Conservation (phyloP, 2,329 filamentous ascomycete species). For the Talaromyces sp. region DNA sequence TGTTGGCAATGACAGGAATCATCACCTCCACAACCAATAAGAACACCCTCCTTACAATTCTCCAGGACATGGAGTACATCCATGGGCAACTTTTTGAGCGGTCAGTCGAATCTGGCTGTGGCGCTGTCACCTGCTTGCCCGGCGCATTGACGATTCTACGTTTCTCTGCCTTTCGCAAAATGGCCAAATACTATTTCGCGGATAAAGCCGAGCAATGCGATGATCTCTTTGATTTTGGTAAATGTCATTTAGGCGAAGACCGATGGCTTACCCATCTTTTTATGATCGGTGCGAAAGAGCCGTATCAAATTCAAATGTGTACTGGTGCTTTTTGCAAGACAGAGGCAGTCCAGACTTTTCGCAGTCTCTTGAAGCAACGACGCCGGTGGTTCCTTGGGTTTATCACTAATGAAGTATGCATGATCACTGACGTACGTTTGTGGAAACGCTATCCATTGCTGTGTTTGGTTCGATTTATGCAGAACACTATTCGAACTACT, state of each 20-base stretch:
- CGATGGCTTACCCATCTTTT: constrained; percentile 97
- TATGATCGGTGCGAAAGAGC: constrained; percentile 93
- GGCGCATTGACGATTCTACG: constrained; percentile 94
- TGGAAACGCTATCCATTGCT: constrained; percentile 91
- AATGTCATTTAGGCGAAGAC: constrained; percentile 93
- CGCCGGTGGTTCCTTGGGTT: constrained; percentile 96
- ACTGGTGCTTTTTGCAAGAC: constrained; percentile 98
- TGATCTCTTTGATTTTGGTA: constrained; percentile 94
- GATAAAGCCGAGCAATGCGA: constrained; percentile 95
- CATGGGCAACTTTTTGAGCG: constrained; percentile 96
- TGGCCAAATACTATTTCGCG: constrained; percentile 98
- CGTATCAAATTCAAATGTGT: constrained; percentile 97
- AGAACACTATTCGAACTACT: constrained; percentile 94
- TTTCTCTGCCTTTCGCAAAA: constrained; percentile 92
- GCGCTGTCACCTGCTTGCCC: constrained; percentile 90
- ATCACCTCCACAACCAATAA: constrained; percentile 92
- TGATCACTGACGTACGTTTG: constrained; percentile 90
- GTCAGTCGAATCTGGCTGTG: constrained; percentile 91
- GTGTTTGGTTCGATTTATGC: constrained; percentile 84
- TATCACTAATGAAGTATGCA: constrained; percentile 96
- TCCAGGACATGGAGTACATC: constrained; percentile 98
- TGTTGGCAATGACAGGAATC: constrained; percentile 96
- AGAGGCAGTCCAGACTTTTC: constrained; percentile 87
- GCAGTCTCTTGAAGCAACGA: constrained; percentile 86
- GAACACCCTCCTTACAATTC: constrained; percentile 83